A percentile compares a stretch with the other conserved stretches of the same genome.
Conservation (phyloP, 805 yeast genomes). For the Lachancea fermentati region DNA sequence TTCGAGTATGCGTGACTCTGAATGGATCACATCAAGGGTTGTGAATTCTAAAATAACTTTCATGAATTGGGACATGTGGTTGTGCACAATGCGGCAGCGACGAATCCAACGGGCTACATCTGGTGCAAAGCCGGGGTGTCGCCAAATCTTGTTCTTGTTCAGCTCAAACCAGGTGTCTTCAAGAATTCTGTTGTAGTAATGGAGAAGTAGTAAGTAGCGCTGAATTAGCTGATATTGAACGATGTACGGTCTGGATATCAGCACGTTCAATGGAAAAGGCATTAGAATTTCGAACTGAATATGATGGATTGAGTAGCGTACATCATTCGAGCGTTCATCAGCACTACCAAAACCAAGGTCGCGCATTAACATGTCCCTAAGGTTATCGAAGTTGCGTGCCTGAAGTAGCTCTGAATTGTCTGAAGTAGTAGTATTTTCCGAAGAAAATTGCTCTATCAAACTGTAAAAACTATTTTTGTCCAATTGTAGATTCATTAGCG, state of each 20-base stretch:
- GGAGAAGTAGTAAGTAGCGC: conserved; percentile 61
- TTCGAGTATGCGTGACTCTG: conserved; percentile 12
- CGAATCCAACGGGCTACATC: conserved; percentile 49
- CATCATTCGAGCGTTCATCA: conserved; percentile 12
- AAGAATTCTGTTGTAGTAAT: conserved; percentile 52
- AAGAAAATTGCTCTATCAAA: conserved; percentile 37
- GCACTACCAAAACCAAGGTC: conserved; percentile 26
- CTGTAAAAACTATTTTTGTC: conserved; percentile 30
- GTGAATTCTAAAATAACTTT: conserved; percentile 24
- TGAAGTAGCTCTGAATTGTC: conserved; percentile 30
- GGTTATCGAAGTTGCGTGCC: conserved; percentile 39
- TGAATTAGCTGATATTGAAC: conserved; percentile 76
- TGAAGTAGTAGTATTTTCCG: conserved; percentile 26
- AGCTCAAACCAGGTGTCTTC: conserved; percentile 71
- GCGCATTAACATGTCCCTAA: conserved; percentile 40
- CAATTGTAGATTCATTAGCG: conserved; percentile 33
- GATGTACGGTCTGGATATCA: conserved; percentile 63
- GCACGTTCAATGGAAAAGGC: conserved; percentile 83
- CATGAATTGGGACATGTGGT: conserved; percentile 33
- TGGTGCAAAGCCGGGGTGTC: conserved; percentile 38
- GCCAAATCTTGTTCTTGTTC: conserved; percentile 58
- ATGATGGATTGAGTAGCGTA: conserved; percentile 43
- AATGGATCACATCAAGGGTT: conserved; percentile 22
- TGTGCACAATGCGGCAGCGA: conserved; percentile 50
- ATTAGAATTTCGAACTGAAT: conserved; percentile 53